Base-by-base conservation (phyloP, 1,284 basidiomycete species). In the Sporisorium iseilematis-ciliati region DNA sequence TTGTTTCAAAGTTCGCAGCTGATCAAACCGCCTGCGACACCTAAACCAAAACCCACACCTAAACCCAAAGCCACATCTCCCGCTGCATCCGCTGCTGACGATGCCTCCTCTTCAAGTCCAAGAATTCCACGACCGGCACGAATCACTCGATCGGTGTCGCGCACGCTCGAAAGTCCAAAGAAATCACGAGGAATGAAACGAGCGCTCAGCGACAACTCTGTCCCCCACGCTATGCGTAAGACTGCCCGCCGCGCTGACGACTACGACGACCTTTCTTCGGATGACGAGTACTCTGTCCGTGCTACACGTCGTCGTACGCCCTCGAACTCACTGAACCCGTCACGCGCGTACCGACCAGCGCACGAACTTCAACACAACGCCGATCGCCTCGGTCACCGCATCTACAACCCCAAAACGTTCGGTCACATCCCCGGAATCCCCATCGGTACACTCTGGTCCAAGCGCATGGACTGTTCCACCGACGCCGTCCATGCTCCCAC, bases 401-500 rank as follows among this genome's bases (percentile, higher is more conserved):
- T 65, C 21, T 71, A 79, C 45, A 45, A 72, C 29, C 80, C 80
- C 0, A 82, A 82, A 35, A 57, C 60, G 0, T 80, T 82, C 50
- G 80, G 80, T 14, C 35, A 58, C 49, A 25, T 76, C 90, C 91
- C 79, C 0, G 78, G 79, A 7, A 70, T 84, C 21, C 31, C 54
- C 4, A 57, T 80, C 16, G 80, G 81, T 0, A 73, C 61, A 1
- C 29, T 52, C 20, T 84, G 75, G 65, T 35, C 43, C 10, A 72
- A 72, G 33, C 66, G 83, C 1, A 78, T 79, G 61, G 52, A 72
- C 14, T 68, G 68, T 33, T 64, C 55, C 20, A 77, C 75, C 7
- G 71, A 66, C 29, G 78, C 81, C 0, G 62, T 75, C 1, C 83
- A 84, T 51, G 82, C 79, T 1, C 92, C 93, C 0, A 90, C 89